Evolutionary conservation across 306 rosid species (phyloP), one percentile per base, ranked within the genome.

Genomic region (Trifolium repens): DNA sequence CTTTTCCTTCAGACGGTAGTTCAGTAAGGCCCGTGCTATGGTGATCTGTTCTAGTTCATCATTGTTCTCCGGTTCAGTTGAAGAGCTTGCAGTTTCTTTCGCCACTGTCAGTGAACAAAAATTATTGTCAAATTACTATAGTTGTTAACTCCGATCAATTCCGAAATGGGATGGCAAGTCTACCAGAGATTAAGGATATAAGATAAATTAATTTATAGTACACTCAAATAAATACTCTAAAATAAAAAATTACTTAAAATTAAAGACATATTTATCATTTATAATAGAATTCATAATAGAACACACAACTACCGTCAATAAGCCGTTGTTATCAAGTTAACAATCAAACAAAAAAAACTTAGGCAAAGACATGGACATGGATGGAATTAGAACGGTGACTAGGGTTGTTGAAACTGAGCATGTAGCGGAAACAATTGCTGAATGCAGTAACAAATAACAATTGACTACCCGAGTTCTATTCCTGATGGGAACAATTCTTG

Each of bases 21-120:
- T 89, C 53, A 85, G 66, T 24, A 96, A 84, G 59, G 99, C 97
- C 65, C 98, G 86, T 5, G 99, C 96, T 83, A 96, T 87, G 2
- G 98, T 92, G 85, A 92, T 92, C 84, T 96, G 99, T 81, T 96
- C 99, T 71, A 92, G 77, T 76, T 96, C 99, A 62, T 96, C 99
- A 22, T 69, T 90, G 88, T 75, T 89, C 55, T 96, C 99, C 2
- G 91, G 89, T 78, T 96, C 99, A 42, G 90, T 84, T 57, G 99
- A 91, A 52, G 97, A 92, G 61, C 90, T 89, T 26, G 96, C 90
- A 44, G 96, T 83, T 72, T 90, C 97, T 84, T 92, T 94, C 30
- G 92, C 93, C 96, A 94, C 99, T 94, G 86, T 57, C 76, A 84
- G 46, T 53, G 78, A 74, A 81, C 52, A 85, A 79, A 79, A 37